Base-by-base conservation (phyloP, 2,329 filamentous ascomycete species). In the Xylariaceae sp. region DNA sequence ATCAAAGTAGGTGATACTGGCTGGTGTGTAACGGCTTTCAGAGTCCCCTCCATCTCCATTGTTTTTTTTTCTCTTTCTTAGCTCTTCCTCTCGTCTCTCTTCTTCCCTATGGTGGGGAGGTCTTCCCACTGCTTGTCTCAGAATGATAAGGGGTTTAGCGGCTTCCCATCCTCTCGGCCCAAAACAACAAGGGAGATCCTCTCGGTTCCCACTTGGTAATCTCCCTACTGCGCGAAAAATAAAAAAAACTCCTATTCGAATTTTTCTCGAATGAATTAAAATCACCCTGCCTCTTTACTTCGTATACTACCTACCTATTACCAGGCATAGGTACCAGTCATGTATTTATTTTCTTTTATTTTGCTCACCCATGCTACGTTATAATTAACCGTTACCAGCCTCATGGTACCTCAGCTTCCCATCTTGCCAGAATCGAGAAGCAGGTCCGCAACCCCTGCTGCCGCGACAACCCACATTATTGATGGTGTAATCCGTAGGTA, bases 251-350 rank as follows among this genome's bases (percentile, higher is more conserved):
- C 64, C 45, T 66, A 59, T 67, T 72, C 66, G 70, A 72, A 71
- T 66, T 71, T 69, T 73, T 72, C 70, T 72, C 67, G 71, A 73
- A 73, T 68, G 11, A 34, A 30, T 15, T n/a, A n/a, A 18, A 30
- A 15, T 13, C n/a, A 45, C n/a, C 5, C 5, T 6, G 42, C 13
- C 10, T 6, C 23, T 45, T 6, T 45, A 45, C 13, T 15, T 45
- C 10, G 13, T 15, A n/a, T 45, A 45, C 23, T 30, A 30, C 42
- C 42, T 45, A 45, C 13, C 42, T n/a, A n/a, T 44, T 39, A 42
- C 13, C 42, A 13, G 23, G 23, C 23, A 30, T 30, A 30, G 23
- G 23, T 30, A 30, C 23, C 23, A 30, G 23, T 30, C 23, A 30
- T 30, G 23, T 30, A 30, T 30, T 30, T 30, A 1, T 30, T 30